A percentile compares a stretch with the other conserved stretches of the same genome.
These are phyloP conservation scores for Usnea hakonensis DNA, from an alignment of 495 filamentous ascomycete species.

Conservation along the genomic window DNA sequence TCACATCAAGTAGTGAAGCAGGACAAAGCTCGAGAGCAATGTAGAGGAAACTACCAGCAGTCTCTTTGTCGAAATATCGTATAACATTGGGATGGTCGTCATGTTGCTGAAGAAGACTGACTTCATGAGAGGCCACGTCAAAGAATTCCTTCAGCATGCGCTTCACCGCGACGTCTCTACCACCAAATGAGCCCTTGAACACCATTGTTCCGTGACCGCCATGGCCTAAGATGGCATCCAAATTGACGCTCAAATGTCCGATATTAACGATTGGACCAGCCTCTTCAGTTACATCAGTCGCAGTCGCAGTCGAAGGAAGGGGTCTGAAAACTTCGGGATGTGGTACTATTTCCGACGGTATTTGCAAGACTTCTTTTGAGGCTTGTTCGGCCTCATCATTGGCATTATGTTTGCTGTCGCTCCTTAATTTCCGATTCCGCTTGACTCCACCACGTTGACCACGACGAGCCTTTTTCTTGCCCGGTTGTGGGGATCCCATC, in stretches of 20 bases:
- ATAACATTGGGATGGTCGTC: conserved; percentile 96
- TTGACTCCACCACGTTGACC: conserved; percentile 74
- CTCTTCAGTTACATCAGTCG: conserved; percentile 44
- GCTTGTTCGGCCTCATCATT: conserved; percentile 37
- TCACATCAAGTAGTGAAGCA: conserved; percentile 82
- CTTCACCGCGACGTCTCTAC: conserved; percentile 90
- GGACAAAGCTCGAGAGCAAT: conserved; percentile 95
- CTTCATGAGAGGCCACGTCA: conserved; percentile 91
- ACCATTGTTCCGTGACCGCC: conserved; percentile 85
- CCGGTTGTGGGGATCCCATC: conserved; percentile 36
- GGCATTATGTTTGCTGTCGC: conserved; percentile 36
- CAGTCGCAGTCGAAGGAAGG: conserved; percentile 32
- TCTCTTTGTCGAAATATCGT: conserved; percentile 86
- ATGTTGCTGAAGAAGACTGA: conserved; percentile 79
- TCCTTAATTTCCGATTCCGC: conserved; percentile 52
- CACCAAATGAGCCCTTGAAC: conserved; percentile 77
- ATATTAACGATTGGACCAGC: conserved; percentile 58
- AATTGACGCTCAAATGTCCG: conserved; percentile 64
- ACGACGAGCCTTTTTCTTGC: conserved; percentile 75
- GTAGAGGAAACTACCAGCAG: conserved; percentile 84
- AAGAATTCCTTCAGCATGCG: conserved; percentile 92
- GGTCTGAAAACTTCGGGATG: conserved; percentile 42
- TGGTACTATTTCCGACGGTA: conserved; percentile 39
- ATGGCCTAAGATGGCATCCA: conserved; percentile 63
- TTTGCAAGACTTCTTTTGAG: conserved; percentile 41